Base-by-base conservation (phyloP, 306 rosid genomes). In the Rubus parviflorus region DNA sequence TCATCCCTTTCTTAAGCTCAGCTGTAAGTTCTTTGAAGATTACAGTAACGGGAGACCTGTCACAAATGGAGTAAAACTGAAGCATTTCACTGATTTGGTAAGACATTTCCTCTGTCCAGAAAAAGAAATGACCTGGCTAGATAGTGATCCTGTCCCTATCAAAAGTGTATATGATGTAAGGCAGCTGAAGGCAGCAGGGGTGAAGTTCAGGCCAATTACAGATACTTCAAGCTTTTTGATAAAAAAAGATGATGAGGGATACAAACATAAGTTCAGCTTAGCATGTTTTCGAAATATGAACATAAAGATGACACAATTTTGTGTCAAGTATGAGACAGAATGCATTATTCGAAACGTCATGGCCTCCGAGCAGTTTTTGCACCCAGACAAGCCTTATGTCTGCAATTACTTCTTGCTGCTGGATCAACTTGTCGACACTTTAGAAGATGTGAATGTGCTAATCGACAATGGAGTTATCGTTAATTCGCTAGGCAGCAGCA, bases 341-440 rank as follows among this genome's bases (percentile, higher is more conserved):
- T 69, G 57, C 3, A 2, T 86, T 19, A 45, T 84, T 0, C 62
- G 92, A 19, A 90, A 90, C 51, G 80, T 90, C 3, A 84, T 88
- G 73, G 90, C 94, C 1, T 47, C 84, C 12, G 92, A 88, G 78
- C 92, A 83, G 71, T 88, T 91, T 51, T 74, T 84, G 53, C 83
- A 88, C 19, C 87, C 90, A 0, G 30, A 68, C 0, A 9, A 81
- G 0, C 76, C 89, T n/a, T 78, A 85, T n/a, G 79, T 90, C 13
- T 87, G 87, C 79, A 86, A 81, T 30, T 85, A 90, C 41, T 75
- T 85, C 1, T 56, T 75, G 8, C 69, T 87, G 2, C n/a, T 90
- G 46, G 90, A 87, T 17, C 60, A 85, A 7, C 85, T 87, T 0
- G 87, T 87, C 2, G 80, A 88, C 81, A 87, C 84, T 0, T 42